A percentile compares a stretch with the other conserved stretches of the same genome.
These are phyloP conservation scores for Isochrysis galbana DNA, from an alignment of 78 protist species.

Conservation along the genomic window DNA sequence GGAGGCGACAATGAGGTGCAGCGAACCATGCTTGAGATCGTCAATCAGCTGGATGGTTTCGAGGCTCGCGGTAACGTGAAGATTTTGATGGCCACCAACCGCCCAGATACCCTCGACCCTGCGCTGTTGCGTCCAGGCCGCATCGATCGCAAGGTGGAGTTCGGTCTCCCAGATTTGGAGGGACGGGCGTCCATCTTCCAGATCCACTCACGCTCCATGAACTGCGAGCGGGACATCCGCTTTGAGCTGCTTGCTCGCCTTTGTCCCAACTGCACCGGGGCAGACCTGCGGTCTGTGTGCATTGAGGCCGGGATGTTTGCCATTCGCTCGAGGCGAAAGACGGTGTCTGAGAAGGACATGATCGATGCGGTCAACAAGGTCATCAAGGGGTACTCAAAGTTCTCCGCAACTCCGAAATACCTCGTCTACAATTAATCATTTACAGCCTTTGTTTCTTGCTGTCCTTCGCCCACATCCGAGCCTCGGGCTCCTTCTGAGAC, in stretches of 20 bases:
- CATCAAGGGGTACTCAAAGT: conserved; percentile 97
- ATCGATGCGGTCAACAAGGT: conserved; percentile 99
- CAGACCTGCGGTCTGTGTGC: conserved; percentile 72
- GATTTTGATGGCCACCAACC: conserved; percentile 98
- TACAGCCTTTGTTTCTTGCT: too few relatives aligned
- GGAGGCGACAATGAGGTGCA: conserved; percentile 98
- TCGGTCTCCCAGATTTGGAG: conserved; percentile 89
- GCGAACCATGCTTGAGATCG: conserved; percentile 99
- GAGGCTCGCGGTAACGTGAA: conserved; percentile 99
- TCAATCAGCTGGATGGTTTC: conserved; percentile 98
- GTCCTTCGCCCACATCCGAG: too few relatives aligned
- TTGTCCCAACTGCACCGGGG: conserved; percentile 97
- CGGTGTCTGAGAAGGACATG: conserved; percentile 95
- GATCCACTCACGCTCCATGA: background rate
- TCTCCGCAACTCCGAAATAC: conserved; percentile 98
- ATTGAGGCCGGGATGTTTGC: conserved; percentile 90
- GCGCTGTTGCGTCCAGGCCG: conserved; percentile 99
- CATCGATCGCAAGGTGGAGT: conserved; percentile 86
- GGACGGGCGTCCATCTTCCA: conserved; percentile 88
- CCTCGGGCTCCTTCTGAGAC: too few relatives aligned
- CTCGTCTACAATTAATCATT: conserved; percentile 91
- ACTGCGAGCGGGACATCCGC: conserved; percentile 89
- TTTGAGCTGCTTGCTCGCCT: conserved; percentile 98
- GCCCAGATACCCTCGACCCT: conserved; percentile 97
- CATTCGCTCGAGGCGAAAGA: conserved; percentile 80